Evolutionary conservation across 2,329 filamentous ascomycete genomes (phyloP).

Genomic region (Chalaropsis ovoidea): DNA sequence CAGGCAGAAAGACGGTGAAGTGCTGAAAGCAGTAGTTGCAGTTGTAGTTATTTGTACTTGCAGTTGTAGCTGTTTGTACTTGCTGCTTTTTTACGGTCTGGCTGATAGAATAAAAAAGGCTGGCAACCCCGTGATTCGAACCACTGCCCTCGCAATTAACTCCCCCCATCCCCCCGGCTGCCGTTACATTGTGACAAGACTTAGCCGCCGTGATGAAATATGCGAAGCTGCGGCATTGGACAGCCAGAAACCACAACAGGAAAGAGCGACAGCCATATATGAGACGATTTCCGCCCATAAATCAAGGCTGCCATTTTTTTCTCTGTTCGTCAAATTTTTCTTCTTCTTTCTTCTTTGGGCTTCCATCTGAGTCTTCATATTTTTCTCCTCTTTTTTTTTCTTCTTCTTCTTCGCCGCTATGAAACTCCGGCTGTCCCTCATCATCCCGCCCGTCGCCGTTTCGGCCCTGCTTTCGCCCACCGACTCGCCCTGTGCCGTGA

Average conservation of each 20-base stretch:
- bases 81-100: no score
- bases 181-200: conserved; percentile 9
- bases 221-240: neutral
- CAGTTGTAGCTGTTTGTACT: no score
- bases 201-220: conserved; percentile 6
- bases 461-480: conserved; percentile 37
- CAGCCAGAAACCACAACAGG: neutral
- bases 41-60: no score
- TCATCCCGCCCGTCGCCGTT: neutral
- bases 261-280: conserved; percentile 14
- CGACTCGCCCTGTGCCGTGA: conserved; percentile 41
- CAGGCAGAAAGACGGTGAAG: no score
- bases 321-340: neutral
- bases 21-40: no score
- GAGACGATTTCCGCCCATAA: neutral
- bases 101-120: no score
- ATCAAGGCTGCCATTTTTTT: neutral
- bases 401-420: neutral
- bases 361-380: neutral
- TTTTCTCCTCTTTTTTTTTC: neutral
- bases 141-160: no score
- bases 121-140: no score
- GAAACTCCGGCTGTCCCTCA: neutral
- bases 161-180: neutral
- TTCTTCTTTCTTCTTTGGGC: neutral